phyloP scores from a whole-genome alignment of 1,284 basidiomycete species.

The Pascua guehoae region DNA sequence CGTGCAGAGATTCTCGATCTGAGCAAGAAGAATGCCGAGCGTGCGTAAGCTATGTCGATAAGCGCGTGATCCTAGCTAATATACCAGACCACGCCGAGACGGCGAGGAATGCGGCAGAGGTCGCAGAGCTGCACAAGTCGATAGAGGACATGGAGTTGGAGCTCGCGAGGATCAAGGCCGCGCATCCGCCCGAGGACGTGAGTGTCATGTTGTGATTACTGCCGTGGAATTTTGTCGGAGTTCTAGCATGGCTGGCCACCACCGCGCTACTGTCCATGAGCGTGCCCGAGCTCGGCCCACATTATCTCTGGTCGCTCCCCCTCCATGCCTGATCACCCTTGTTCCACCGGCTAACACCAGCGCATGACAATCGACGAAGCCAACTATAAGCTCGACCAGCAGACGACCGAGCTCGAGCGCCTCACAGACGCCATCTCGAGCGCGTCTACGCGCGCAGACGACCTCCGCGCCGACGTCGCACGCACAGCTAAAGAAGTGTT shows the following conservation, averaged over 20 bases:
- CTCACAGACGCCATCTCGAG: constrained; percentile 59
- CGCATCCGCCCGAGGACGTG: constrained; percentile 59
- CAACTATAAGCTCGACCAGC: constrained; percentile 63
- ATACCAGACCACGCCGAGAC: constrained; percentile 32
- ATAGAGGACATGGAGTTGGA: constrained; percentile 75
- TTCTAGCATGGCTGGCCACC: no score
- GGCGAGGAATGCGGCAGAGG: constrained; percentile 54
- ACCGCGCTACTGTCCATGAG: no score
- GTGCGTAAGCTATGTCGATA: constrained; percentile 20
- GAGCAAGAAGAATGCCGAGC: constrained; percentile 30
- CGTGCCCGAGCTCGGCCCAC: no score
- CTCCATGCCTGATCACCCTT: neutral
- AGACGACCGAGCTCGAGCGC: constrained; percentile 68
- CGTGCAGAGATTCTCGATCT: constrained; percentile 57
- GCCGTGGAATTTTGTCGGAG: no score
- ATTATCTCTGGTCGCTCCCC: no score
- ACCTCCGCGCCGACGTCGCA: constrained; percentile 58
- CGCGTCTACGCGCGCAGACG: constrained; percentile 54
- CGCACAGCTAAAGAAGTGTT: constrained; percentile 59
- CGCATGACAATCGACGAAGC: constrained; percentile 70
- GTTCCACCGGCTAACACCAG: constrained; percentile 34
- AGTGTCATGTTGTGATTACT: constrained; percentile 5
- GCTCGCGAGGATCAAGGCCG: constrained; percentile 69
- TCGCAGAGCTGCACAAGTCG: constrained; percentile 61
- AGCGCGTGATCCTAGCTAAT: neutral